These are phyloP conservation scores for Plantago major DNA, from an alignment of 257 asterid species.

Conservation along the genomic window DNA sequence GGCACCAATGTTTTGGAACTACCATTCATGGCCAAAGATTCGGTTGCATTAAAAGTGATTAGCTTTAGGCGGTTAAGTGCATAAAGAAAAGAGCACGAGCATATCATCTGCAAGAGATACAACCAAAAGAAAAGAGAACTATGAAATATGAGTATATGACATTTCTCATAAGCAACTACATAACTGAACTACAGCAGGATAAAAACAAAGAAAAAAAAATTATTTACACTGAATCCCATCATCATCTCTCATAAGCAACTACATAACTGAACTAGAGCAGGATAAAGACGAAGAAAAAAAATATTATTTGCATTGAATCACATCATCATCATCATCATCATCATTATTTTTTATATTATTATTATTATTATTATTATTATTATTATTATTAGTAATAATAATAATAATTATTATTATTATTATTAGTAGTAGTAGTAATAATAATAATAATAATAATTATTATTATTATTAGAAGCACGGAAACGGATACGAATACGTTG, in stretches of 20 bases:
- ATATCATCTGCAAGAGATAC: conserved; percentile 60
- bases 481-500: too few species aligned
- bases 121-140: conserved; percentile 15
- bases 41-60: conserved; percentile 57
- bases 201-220: not conserved
- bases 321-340: too few species aligned
- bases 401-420: too few species aligned
- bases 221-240: too few species aligned
- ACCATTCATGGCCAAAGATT: conserved; percentile 34
- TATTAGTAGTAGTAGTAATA: too few species aligned
- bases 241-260: too few species aligned
- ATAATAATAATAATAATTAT: too few species aligned
- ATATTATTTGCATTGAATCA: too few species aligned
- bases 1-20: conserved; percentile 51
- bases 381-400: too few species aligned
- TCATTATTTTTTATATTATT: too few species aligned
- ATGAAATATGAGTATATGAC: conserved; percentile 2
- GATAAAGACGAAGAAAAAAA: not conserved
- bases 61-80: conserved; percentile 54
- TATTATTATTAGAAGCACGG: too few species aligned
- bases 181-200: not conserved
- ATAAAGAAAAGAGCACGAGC: conserved; percentile 70
- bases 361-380: too few species aligned
- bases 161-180: not conserved
- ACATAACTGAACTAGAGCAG: not conserved